Conservation (phyloP, 1,139 yeast species). For the Hansenula anomala region DNA sequence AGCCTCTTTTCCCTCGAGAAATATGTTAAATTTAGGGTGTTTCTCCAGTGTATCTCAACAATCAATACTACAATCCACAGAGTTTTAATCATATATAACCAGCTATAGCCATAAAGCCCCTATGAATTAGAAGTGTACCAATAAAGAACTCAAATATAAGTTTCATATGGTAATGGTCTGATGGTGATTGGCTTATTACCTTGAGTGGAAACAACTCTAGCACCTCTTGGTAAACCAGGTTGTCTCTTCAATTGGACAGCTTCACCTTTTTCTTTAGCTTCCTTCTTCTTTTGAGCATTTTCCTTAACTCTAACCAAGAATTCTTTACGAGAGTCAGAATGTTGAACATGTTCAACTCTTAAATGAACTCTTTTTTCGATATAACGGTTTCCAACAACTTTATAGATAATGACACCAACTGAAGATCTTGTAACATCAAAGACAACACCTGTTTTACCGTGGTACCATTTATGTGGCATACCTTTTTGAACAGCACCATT, state of each 20-base stretch:
- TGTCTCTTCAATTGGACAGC: conserved; percentile 93
- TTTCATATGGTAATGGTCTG: conserved; percentile 99
- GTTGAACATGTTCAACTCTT: conserved; percentile 98
- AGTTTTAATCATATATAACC: too few relatives aligned
- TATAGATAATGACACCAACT: conserved; percentile 97
- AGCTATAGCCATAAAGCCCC: too few relatives aligned
- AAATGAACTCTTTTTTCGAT: conserved; percentile 97
- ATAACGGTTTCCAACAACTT: conserved; percentile 99
- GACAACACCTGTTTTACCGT: conserved; percentile 99
- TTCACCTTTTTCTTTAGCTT: conserved; percentile 94
- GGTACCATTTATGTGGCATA: conserved; percentile 99
- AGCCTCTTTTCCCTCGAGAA: too few relatives aligned
- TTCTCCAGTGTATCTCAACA: too few relatives aligned
- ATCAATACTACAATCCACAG: too few relatives aligned
- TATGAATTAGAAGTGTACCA: too few relatives aligned
- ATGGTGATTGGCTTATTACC: conserved; percentile 91
- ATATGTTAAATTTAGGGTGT: too few relatives aligned
- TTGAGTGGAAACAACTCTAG: conserved; percentile 74
- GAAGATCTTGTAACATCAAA: conserved; percentile 98
- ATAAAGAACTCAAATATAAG: conserved; percentile 71
- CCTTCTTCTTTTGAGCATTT: conserved; percentile 90
- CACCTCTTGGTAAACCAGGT: conserved; percentile 96
- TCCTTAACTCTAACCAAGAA: conserved; percentile 97
- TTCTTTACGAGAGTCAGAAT: conserved; percentile 99
- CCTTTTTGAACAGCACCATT: conserved; percentile 99